Percentiles rank a stretch among this genome's conserved stretches.
phyloP scores from a whole-genome alignment of 805 yeast species.

The Saturnispora gosingensis region DNA sequence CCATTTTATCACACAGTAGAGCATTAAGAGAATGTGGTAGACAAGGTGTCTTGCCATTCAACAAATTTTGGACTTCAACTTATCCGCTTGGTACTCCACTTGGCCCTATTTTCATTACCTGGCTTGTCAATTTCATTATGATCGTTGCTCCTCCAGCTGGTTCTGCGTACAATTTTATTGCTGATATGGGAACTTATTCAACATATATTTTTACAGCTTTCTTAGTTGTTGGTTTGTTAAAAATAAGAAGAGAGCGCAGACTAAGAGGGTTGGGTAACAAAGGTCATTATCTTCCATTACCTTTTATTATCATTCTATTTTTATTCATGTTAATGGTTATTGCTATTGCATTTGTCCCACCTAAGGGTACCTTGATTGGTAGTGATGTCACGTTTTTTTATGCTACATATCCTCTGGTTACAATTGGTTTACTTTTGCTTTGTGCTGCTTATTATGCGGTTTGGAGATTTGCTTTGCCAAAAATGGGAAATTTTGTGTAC shows the following conservation, averaged over 20 bases:
- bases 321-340: slow-evolving; percentile 30
- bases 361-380: slow-evolving; percentile 31
- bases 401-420: slow-evolving; percentile 32
- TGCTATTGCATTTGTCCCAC: slow-evolving; percentile 36
- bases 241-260: slow-evolving; percentile 30
- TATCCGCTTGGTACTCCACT: slow-evolving; percentile 68
- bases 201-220: slow-evolving; percentile 63
- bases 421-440: slow-evolving; percentile 27
- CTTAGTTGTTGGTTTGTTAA: slow-evolving; percentile 54
- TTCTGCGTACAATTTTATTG: slow-evolving; percentile 74
- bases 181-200: slow-evolving; percentile 76
- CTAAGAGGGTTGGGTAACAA: slow-evolving; percentile 26
- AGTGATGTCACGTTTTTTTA: slow-evolving; percentile 36
- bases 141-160: slow-evolving; percentile 80
- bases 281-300: slow-evolving; percentile 30
- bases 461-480: slow-evolving; percentile 32
- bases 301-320: slow-evolving; percentile 26
- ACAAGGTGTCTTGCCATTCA: slow-evolving; percentile 72
- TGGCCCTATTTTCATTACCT: slow-evolving; percentile 67
- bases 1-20: slow-evolving; percentile 75
- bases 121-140: slow-evolving; percentile 64
- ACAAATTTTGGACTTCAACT: slow-evolving; percentile 59
- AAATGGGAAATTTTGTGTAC: slow-evolving; percentile 26
- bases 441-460: slow-evolving; percentile 30
- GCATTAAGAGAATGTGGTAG: slow-evolving; percentile 72